A percentile compares a stretch with the other conserved stretches of the same genome.
Conservation (phyloP, 202 grass and related monocot genomes). For the Schoenoplectus triqueter region DNA sequence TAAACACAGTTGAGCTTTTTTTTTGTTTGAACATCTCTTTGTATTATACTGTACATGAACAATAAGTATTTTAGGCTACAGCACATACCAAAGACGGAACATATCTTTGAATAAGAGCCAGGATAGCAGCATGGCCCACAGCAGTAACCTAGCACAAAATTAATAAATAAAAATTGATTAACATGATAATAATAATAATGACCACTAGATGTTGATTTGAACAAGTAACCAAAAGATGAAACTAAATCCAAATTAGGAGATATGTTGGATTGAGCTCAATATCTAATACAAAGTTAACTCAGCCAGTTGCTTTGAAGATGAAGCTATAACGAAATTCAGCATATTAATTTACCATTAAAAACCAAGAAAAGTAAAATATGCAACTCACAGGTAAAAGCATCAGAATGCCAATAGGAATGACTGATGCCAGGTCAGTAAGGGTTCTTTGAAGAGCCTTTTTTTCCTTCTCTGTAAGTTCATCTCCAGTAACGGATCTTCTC, state of each 20-base stretch:
- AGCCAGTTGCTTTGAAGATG: background rate
- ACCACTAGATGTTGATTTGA: background rate
- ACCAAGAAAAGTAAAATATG: conserved; percentile 29
- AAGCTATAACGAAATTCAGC: background rate
- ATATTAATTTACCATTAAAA: conserved; percentile 1
- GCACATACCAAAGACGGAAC: conserved; percentile 83
- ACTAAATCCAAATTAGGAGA: conserved; percentile 29
- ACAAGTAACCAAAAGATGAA: background rate
- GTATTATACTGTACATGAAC: background rate
- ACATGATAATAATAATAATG: background rate
- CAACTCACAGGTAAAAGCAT: conserved; percentile 98
- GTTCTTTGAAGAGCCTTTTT: conserved; percentile 98
- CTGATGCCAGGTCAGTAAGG: conserved; percentile 94
- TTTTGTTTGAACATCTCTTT: background rate
- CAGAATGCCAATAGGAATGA: conserved; percentile 96
- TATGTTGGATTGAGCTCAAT: conserved; percentile 26
- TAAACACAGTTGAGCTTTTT: background rate
- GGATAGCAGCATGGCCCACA: conserved; percentile 97
- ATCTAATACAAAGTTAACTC: conserved; percentile 27
- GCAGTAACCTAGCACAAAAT: conserved; percentile 69
- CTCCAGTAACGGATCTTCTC: conserved; percentile 86
- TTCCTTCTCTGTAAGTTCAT: conserved; percentile 97
- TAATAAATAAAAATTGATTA: conserved; percentile 39
- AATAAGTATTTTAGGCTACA: conserved; percentile 20
- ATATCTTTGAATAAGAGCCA: conserved; percentile 99